phyloP scores from a whole-genome alignment of 768 basidiomycete species.

The Suillus subalutaceus region DNA sequence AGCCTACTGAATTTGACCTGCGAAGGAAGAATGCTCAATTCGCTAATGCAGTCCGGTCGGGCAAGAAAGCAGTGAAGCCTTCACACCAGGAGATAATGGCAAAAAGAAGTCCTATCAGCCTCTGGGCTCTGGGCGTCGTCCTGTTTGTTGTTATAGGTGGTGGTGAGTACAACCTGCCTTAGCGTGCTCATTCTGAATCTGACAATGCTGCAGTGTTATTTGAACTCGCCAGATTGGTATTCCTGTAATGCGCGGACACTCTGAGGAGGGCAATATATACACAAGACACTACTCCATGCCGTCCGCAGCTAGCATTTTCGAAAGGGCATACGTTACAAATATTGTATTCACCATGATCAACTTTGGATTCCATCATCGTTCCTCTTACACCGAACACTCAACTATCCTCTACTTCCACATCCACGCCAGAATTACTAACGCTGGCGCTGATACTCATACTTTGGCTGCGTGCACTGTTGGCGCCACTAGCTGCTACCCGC shows the following conservation, averaged over 20 bases:
- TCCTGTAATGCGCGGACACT: conserved; percentile 48
- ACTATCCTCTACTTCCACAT: conserved; percentile 38
- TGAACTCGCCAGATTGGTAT: conserved; percentile 67
- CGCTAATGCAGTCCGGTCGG: conserved; percentile 67
- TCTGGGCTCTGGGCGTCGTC: conserved; percentile 75
- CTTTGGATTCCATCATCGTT: conserved; percentile 14
- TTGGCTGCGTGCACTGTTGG: conserved; percentile 51
- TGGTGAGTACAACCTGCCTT: conserved; percentile 48
- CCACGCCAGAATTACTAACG: conserved; percentile 53
- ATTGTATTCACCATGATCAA: conserved; percentile 13
- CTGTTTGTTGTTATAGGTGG: conserved; percentile 82
- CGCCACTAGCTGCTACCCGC: conserved; percentile 29
- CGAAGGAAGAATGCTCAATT: conserved; percentile 82
- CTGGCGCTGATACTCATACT: conserved; percentile 64
- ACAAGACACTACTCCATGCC: background rate
- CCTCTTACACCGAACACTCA: conserved; percentile 20
- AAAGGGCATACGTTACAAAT: conserved; percentile 1
- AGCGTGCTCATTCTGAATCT: conserved; percentile 7
- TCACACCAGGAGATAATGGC: conserved; percentile 72
- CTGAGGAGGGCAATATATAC: background rate
- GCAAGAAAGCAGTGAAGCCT: conserved; percentile 74
- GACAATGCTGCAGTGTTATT: conserved; percentile 59
- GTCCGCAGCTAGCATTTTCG: background rate
- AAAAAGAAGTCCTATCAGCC: conserved; percentile 74
- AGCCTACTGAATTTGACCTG: conserved; percentile 86